Evolutionary conservation across 805 yeast genomes (phyloP).

Genomic region (Cyberlindnera suaveolens): DNA sequence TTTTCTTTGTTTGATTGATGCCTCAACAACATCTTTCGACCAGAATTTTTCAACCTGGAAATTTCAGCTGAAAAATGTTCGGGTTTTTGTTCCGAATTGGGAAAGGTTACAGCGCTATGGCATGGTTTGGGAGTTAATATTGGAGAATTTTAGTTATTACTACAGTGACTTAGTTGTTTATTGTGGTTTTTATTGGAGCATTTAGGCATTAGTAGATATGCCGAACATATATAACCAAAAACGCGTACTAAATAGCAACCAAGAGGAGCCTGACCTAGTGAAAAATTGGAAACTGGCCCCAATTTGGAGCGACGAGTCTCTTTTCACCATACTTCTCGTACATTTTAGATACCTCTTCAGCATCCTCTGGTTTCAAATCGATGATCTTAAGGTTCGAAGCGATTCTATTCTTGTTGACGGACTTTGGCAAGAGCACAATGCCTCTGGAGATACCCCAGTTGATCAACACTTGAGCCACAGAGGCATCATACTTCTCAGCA

Average conservation of each 20-base stretch:
- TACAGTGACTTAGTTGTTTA: background rate
- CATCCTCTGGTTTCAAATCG: constrained; percentile 30
- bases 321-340: constrained; percentile 18
- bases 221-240: no score
- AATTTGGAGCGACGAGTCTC: constrained; percentile 4
- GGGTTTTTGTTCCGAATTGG: no score
- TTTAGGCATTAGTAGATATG: no score
- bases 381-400: constrained; percentile 27
- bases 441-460: constrained; percentile 59
- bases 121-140: no score
- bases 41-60: no score
- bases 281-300: constrained; percentile 5
- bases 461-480: constrained; percentile 45
- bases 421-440: constrained; percentile 48
- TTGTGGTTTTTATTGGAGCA: background rate
- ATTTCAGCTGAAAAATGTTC: no score
- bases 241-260: no score
- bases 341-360: constrained; percentile 23
- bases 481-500: constrained; percentile 36
- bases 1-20: no score
- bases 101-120: no score
- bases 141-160: no score
- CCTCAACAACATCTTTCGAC: no score
- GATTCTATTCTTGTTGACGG: constrained; percentile 39
- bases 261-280: background rate